Evolutionary conservation across 257 asterid species (phyloP).

Genomic region (Capsicum chinense): DNA sequence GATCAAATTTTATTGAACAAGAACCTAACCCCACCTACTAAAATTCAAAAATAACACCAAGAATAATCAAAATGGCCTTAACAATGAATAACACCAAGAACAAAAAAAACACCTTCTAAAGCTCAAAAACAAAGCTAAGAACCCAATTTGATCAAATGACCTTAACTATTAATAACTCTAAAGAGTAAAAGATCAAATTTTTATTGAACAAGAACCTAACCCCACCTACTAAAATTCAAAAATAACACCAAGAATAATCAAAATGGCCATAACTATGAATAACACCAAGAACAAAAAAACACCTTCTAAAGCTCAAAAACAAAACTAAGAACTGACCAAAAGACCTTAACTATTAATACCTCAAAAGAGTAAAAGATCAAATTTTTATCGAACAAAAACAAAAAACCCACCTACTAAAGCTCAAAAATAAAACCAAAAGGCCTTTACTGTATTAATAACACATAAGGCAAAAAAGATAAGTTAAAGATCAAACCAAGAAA

Average conservation of each 20-base stretch:
- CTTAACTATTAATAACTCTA: neutral
- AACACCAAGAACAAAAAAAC: neutral
- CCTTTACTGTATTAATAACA: too few relatives aligned
- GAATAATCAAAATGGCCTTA: too few relatives aligned
- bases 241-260: conserved; percentile 15
- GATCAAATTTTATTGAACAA: neutral
- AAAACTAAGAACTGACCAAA: neutral
- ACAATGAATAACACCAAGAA: neutral
- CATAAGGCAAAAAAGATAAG: too few relatives aligned
- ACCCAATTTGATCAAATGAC: neutral
- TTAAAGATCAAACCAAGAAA: neutral
- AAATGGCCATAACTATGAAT: neutral
- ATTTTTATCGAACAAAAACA: too few relatives aligned
- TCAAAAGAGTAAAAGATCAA: neutral
- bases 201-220: neutral
- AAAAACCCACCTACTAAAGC: too few relatives aligned
- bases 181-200: neutral
- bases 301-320: neutral
- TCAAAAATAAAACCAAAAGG: too few relatives aligned
- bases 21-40: neutral
- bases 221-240: neutral
- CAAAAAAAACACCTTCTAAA: neutral
- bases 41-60: neutral
- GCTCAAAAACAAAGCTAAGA: neutral
- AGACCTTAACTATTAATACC: neutral